Conservation (phyloP, 345 rosid species). For the Adansonia digitata region DNA sequence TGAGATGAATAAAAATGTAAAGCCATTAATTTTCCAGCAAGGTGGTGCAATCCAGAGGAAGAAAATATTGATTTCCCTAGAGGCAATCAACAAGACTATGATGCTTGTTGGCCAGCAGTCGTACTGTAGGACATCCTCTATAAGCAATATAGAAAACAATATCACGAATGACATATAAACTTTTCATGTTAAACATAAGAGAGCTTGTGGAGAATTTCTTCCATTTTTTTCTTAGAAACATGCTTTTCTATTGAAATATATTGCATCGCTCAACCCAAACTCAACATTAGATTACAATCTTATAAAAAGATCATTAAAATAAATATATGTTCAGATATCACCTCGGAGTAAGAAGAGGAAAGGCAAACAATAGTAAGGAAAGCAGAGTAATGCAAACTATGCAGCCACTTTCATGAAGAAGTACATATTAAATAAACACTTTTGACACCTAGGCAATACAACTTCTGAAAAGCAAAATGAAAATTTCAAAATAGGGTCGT, state of each 20-base stretch:
- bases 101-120: too few relatives aligned
- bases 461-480: slow-evolving; percentile 2
- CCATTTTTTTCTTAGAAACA: too few relatives aligned
- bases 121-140: too few relatives aligned
- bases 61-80: not conserved
- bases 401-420: not conserved
- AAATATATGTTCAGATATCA: not conserved
- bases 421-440: not conserved
- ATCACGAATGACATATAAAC: too few relatives aligned
- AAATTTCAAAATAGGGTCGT: not conserved
- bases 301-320: too few relatives aligned
- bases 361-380: too few relatives aligned
- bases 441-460: not conserved
- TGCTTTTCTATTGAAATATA: too few relatives aligned
- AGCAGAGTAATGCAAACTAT: too few relatives aligned
- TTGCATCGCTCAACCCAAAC: too few relatives aligned
- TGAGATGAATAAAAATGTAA: slow-evolving; percentile 25
- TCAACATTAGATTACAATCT: not conserved
- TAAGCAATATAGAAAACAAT: too few relatives aligned
- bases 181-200: too few relatives aligned
- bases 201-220: too few relatives aligned
- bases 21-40: not conserved
- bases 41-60: not conserved
- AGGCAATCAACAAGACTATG: not conserved
- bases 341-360: not conserved